These are phyloP conservation scores for Cudoniella acicularis DNA, from an alignment of 495 filamentous ascomycete genomes.

Conservation along the genomic window DNA sequence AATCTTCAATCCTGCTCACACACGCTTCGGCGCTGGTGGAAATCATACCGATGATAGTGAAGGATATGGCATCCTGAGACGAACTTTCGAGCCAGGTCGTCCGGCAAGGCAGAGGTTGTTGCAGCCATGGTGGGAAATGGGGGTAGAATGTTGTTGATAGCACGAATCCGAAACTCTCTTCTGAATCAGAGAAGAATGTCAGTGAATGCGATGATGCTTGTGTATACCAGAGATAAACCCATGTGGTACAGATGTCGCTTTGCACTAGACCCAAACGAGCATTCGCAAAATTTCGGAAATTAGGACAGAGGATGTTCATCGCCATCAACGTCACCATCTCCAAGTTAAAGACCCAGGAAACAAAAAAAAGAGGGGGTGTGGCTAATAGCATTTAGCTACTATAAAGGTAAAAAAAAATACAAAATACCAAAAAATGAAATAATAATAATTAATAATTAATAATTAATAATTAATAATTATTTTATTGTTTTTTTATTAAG, in stretches of 20 bases:
- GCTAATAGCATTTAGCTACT: background rate
- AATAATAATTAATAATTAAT: background rate
- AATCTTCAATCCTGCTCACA: background rate
- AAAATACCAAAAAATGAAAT: background rate
- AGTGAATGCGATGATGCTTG: background rate
- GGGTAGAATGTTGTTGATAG: background rate
- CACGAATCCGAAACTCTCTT: background rate
- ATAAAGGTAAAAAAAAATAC: background rate
- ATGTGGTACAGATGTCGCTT: background rate
- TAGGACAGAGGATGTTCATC: background rate
- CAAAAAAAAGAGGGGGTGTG: background rate
- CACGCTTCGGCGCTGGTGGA: background rate
- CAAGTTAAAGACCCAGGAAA: background rate
- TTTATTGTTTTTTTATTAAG: background rate
- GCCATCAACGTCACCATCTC: background rate
- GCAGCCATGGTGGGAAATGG: background rate
- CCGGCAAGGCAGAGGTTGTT: background rate
- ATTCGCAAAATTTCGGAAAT: background rate
- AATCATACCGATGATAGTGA: slow-evolving; percentile 20
- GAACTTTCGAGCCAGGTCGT: background rate
- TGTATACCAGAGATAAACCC: background rate
- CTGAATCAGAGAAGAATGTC: background rate
- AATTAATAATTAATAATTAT: background rate
- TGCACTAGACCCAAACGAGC: background rate
- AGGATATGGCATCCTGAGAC: background rate